Percentiles rank a stretch among this genome's conserved stretches.
phyloP scores from a whole-genome alignment of 2,329 filamentous ascomycete species.

The Ophiostoma australiae region DNA sequence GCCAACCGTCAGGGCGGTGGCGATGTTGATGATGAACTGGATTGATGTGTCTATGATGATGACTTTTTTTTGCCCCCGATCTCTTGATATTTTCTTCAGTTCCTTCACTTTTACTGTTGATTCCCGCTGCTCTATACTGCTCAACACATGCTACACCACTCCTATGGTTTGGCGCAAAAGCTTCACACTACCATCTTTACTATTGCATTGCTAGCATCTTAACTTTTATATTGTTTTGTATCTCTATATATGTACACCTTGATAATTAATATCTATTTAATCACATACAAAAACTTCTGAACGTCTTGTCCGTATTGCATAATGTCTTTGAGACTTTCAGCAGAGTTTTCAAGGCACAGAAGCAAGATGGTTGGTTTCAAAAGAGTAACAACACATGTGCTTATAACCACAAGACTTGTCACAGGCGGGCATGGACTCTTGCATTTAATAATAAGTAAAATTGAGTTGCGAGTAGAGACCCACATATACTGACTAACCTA shows the following conservation, averaged over 20 bases:
- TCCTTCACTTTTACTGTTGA: background rate
- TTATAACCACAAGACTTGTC: too few species aligned
- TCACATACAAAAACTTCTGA: background rate
- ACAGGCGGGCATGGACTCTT: too few species aligned
- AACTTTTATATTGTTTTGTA: background rate
- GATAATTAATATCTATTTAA: background rate
- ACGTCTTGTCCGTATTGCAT: background rate
- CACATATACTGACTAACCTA: background rate
- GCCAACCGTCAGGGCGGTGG: slow-evolving; percentile 27
- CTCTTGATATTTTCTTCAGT: background rate
- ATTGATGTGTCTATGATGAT: slow-evolving; percentile 12
- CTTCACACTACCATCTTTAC: background rate
- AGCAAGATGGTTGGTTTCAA: too few species aligned
- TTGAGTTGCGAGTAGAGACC: too few species aligned
- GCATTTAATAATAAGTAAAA: too few species aligned
- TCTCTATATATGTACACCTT: background rate
- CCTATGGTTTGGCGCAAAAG: background rate
- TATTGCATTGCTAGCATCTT: background rate
- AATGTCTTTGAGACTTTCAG: too few species aligned
- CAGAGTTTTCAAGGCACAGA: too few species aligned
- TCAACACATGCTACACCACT: background rate
- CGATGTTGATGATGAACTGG: slow-evolving; percentile 23
- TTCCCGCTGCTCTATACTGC: background rate
- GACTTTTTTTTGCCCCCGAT: background rate
- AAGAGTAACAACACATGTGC: too few species aligned